phyloP scores from a whole-genome alignment of 495 filamentous ascomycete genomes.

The Aspergillus campestris region DNA sequence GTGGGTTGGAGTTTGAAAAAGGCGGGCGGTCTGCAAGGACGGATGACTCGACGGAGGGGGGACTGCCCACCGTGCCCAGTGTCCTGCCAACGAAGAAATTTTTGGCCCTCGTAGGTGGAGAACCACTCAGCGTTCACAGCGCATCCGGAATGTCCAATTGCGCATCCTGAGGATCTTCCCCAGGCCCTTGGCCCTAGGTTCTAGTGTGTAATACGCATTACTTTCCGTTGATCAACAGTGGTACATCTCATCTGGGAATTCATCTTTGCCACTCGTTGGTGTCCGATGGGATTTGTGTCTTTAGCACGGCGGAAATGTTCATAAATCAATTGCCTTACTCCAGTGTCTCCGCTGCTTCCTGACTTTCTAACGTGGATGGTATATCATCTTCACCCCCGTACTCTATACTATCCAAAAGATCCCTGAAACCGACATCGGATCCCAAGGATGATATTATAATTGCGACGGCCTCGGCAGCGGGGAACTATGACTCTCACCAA shows the following conservation, averaged over 20 bases:
- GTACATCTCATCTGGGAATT: too few species aligned
- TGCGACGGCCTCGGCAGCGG: neutral
- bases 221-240: too few species aligned
- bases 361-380: neutral
- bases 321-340: too few species aligned
- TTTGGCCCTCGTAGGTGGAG: conserved; percentile 12
- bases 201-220: too few species aligned
- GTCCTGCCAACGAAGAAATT: conserved; percentile 17
- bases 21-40: conserved; percentile 15
- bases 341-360: too few species aligned
- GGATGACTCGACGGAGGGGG: conserved; percentile 8
- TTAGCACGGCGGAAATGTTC: too few species aligned
- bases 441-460: too few species aligned
- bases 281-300: too few species aligned
- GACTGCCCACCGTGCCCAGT: conserved; percentile 1
- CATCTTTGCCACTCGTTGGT: too few species aligned
- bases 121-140: conserved; percentile 11
- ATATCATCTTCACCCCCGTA: neutral
- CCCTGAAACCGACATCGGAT: conserved; percentile 1
- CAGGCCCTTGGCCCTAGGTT: neutral
- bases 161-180: conserved; percentile 9
- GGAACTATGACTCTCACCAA: neutral
- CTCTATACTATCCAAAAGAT: neutral
- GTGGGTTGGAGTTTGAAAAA: conserved; percentile 11
- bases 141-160: conserved; percentile 9